Evolutionary conservation across 2,329 filamentous ascomycete species (phyloP).

Genomic region (Aspergillus tubingensis): DNA sequence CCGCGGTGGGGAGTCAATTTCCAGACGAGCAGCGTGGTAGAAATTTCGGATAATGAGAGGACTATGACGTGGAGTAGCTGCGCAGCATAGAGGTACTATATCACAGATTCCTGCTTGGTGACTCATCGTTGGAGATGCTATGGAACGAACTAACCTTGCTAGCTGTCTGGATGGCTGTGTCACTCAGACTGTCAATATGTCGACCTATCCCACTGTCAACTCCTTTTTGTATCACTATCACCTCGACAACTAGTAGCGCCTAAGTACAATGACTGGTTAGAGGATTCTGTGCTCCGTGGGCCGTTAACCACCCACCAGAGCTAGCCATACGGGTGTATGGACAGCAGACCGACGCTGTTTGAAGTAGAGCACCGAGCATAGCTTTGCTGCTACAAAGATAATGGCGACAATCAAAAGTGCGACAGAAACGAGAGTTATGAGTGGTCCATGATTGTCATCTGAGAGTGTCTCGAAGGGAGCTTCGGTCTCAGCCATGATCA

Average conservation of each 20-base stretch:
- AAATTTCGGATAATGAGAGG: slow-evolving; percentile 16
- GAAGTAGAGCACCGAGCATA: slow-evolving; percentile 19
- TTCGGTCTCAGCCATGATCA: slow-evolving; percentile 10
- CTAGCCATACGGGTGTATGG: slow-evolving; percentile 19
- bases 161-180: not conserved
- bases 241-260: slow-evolving; percentile 11
- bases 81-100: slow-evolving; percentile 14
- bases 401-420: slow-evolving; percentile 15
- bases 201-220: slow-evolving; percentile 17
- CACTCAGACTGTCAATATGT: slow-evolving; percentile 8
- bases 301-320: slow-evolving; percentile 9
- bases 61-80: slow-evolving; percentile 11
- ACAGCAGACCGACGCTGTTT: slow-evolving; percentile 17
- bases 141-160: slow-evolving; percentile 10
- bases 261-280: not conserved
- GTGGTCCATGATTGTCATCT: slow-evolving; percentile 12
- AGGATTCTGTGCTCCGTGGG: no score
- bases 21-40: slow-evolving; percentile 23
- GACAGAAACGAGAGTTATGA: slow-evolving; percentile 17
- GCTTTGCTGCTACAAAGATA: slow-evolving; percentile 17
- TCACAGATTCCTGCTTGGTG: not conserved
- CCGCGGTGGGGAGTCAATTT: slow-evolving; percentile 19
- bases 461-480: slow-evolving; percentile 14
- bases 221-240: slow-evolving; percentile 14
- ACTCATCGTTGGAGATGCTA: no score